Percentiles rank a stretch among this genome's conserved stretches.
Conservation (phyloP, 768 basidiomycete genomes). For the Tylopilus rubrobrunneus region DNA sequence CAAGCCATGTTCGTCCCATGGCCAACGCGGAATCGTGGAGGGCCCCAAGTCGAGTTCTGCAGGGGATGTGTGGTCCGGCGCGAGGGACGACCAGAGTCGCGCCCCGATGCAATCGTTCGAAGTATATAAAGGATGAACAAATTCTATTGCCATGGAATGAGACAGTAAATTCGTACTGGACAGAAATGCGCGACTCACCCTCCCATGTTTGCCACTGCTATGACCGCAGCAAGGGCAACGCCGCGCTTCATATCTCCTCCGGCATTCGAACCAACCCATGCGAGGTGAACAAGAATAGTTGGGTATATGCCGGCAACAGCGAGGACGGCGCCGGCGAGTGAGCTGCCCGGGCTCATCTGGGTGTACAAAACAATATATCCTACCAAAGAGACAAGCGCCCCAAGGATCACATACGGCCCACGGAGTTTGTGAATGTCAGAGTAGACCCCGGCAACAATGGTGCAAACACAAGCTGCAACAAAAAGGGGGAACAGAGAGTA, state of each 20-base stretch:
- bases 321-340: constrained; percentile 46
- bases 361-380: constrained; percentile 51
- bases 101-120: constrained; percentile 24
- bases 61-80: constrained; percentile 19
- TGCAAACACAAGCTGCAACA: constrained; percentile 41
- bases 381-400: constrained; percentile 40
- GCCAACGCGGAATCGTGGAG: constrained; percentile 36
- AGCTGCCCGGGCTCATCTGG: constrained; percentile 13
- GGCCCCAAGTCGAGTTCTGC: constrained; percentile 14
- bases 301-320: constrained; percentile 52
- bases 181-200: constrained; percentile 33
- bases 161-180: neutral
- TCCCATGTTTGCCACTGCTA: constrained; percentile 52
- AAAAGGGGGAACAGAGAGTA: constrained; percentile 49
- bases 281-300: constrained; percentile 42
- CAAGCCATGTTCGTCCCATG: constrained; percentile 35
- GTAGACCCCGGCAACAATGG: constrained; percentile 37
- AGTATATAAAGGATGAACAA: constrained; percentile 39
- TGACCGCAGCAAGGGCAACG: constrained; percentile 47
- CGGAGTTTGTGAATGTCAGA: constrained; percentile 41
- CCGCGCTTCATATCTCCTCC: constrained; percentile 54
- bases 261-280: constrained; percentile 53
- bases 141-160: constrained; percentile 26
- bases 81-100: constrained; percentile 23
- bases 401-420: constrained; percentile 48